These are phyloP conservation scores for Cladobotryum mycophilum DNA, from an alignment of 2,329 filamentous ascomycete species.

Conservation along the genomic window DNA sequence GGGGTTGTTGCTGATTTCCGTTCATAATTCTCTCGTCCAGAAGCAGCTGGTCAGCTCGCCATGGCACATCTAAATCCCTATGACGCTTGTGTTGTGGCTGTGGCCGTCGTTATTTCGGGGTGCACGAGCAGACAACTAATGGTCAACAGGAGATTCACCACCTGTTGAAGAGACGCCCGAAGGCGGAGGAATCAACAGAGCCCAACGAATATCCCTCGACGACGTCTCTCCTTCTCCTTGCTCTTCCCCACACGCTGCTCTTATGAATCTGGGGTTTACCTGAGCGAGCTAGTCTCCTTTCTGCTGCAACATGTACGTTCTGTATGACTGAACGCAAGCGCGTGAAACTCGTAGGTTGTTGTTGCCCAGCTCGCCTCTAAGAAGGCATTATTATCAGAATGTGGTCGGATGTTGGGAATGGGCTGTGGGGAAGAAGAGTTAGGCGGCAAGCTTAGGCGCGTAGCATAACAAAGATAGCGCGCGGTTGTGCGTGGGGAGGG, in stretches of 20 bases:
- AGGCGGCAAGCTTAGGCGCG: too few species aligned
- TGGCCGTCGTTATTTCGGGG: background rate
- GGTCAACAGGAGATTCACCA: too few species aligned
- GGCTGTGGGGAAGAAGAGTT: too few species aligned
- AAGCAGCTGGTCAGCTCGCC: slow-evolving; percentile 9
- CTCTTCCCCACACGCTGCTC: background rate
- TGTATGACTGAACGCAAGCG: background rate
- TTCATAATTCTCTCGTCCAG: slow-evolving; percentile 12
- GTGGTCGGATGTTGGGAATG: too few species aligned
- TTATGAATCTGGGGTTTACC: background rate
- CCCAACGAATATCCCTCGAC: too few species aligned
- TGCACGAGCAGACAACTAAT: background rate
- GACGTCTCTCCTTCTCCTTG: background rate
- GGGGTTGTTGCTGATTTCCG: background rate
- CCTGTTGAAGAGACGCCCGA: too few species aligned
- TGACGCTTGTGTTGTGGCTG: slow-evolving; percentile 1
- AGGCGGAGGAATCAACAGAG: too few species aligned
- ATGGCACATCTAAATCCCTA: slow-evolving; percentile 8
- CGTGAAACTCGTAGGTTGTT: background rate
- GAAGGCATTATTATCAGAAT: background rate
- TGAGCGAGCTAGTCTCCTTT: background rate
- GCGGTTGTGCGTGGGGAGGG: too few species aligned
- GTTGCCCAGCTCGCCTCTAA: background rate
- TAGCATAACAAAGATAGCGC: too few species aligned
- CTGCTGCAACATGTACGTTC: background rate